Evolutionary conservation across 2,329 filamentous ascomycete species (phyloP).

Genomic region (Scytalidium lignicola): DNA sequence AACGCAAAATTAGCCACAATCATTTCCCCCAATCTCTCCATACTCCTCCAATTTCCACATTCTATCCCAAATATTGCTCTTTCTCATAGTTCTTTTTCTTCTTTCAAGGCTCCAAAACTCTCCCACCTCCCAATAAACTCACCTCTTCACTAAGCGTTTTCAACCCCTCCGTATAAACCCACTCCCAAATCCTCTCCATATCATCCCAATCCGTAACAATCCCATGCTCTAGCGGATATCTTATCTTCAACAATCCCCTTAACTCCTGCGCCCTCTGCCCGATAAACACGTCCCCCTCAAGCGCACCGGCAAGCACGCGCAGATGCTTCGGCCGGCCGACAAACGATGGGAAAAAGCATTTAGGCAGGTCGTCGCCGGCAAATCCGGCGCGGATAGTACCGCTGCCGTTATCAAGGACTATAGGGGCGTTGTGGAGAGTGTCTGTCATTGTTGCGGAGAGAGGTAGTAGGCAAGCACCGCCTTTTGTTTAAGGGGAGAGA

Average conservation of each 20-base stretch:
- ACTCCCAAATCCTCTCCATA: constrained; percentile 99
- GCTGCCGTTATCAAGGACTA: constrained; percentile 98
- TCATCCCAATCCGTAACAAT: constrained; percentile 99
- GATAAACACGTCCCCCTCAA: constrained; percentile 97
- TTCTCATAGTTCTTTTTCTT: too few species aligned
- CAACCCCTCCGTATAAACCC: constrained; percentile 91
- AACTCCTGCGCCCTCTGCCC: constrained; percentile 84
- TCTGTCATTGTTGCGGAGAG: constrained; percentile 48
- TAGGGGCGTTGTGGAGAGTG: constrained; percentile 89
- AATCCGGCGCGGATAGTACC: constrained; percentile 97
- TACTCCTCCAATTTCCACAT: too few species aligned
- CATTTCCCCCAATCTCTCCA: too few species aligned
- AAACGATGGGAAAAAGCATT: constrained; percentile 96
- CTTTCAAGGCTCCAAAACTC: too few species aligned
- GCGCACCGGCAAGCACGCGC: constrained; percentile 87
- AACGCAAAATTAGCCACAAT: neutral
- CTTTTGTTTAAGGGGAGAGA: too few species aligned
- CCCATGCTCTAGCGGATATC: constrained; percentile 92
- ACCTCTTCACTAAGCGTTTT: constrained; percentile 98
- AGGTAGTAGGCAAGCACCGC: neutral
- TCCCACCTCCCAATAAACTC: constrained; percentile 24
- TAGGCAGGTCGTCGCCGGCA: constrained; percentile 90
- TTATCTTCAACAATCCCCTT: constrained; percentile 88
- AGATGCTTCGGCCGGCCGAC: constrained; percentile 94
- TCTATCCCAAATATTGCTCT: too few species aligned